Percentiles rank a stretch among this genome's conserved stretches.
Evolutionary conservation across 345 rosid species (phyloP).

Genomic region (Corymbia maculata): DNA sequence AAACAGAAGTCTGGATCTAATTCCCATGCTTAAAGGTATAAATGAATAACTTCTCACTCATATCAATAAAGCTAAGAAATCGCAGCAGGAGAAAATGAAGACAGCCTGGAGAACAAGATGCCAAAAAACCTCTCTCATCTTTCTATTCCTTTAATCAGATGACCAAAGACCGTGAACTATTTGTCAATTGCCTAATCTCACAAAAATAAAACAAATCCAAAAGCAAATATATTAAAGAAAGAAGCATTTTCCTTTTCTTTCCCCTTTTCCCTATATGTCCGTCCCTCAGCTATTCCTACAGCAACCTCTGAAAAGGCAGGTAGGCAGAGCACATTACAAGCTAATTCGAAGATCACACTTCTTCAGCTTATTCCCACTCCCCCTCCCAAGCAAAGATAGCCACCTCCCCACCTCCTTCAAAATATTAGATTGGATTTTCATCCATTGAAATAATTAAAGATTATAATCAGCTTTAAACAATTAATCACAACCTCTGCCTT

Average conservation of each 20-base stretch:
- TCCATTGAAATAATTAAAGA: not conserved
- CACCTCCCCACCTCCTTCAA: not conserved
- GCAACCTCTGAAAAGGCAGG: not conserved
- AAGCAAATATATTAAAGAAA: not conserved
- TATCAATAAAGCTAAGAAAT: not conserved
- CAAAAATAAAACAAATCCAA: not conserved
- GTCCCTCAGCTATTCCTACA: not conserved
- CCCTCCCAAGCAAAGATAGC: not conserved
- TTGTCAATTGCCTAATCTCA: not conserved
- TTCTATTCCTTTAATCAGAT: not conserved
- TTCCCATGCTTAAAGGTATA: not conserved
- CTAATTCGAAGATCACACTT: not conserved
- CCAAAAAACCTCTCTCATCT: not conserved
- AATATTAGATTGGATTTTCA: not conserved
- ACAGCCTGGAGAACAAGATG: not conserved
- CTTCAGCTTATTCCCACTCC: not conserved
- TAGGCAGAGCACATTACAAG: not conserved
- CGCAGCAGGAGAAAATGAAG: not conserved
- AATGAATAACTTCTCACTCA: not conserved
- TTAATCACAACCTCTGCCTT: not conserved
- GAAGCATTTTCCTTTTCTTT: not conserved
- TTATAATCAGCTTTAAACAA: not conserved
- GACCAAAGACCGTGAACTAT: not conserved
- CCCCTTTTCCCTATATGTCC: not conserved
- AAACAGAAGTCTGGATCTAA: not conserved